Evolutionary conservation across 2,329 filamentous ascomycete species (phyloP).

Genomic region (Sclerotinia trifoliorum): DNA sequence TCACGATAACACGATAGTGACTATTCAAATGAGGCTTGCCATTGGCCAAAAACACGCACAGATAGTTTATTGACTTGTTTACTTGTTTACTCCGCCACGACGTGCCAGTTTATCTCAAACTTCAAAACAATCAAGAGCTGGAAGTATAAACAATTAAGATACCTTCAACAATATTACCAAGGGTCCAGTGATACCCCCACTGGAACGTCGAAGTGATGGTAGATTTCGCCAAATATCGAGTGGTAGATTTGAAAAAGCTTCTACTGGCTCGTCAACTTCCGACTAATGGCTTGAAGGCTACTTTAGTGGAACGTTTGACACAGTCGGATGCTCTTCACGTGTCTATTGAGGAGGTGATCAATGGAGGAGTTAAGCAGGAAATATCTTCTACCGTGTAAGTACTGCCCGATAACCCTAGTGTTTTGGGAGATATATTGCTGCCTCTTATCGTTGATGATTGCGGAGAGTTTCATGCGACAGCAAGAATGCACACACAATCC

Average conservation of each 20-base stretch:
- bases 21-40: too few species aligned
- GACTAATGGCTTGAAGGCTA: not conserved
- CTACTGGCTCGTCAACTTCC: slow-evolving; percentile 4
- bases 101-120: too few species aligned
- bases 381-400: not conserved
- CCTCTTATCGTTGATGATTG: not conserved
- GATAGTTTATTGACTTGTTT: not conserved
- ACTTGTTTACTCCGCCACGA: not conserved
- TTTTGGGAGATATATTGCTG: not conserved
- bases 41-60: not conserved
- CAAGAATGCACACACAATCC: not conserved
- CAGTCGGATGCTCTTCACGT: slow-evolving; percentile 1
- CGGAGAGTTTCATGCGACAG: not conserved
- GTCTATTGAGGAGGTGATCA: not conserved
- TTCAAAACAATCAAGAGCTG: not conserved
- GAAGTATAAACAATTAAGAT: not conserved
- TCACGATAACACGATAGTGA: too few species aligned
- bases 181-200: not conserved
- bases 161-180: not conserved
- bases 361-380: too few species aligned
- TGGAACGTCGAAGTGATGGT: not conserved
- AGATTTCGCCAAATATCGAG: slow-evolving; percentile 10
- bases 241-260: slow-evolving; percentile 5
- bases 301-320: not conserved
- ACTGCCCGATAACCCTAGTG: too few species aligned